A percentile compares a stretch with the other conserved stretches of the same genome.
Evolutionary conservation across 768 basidiomycete species (phyloP).

Genomic region (Lactarius trivialis): DNA sequence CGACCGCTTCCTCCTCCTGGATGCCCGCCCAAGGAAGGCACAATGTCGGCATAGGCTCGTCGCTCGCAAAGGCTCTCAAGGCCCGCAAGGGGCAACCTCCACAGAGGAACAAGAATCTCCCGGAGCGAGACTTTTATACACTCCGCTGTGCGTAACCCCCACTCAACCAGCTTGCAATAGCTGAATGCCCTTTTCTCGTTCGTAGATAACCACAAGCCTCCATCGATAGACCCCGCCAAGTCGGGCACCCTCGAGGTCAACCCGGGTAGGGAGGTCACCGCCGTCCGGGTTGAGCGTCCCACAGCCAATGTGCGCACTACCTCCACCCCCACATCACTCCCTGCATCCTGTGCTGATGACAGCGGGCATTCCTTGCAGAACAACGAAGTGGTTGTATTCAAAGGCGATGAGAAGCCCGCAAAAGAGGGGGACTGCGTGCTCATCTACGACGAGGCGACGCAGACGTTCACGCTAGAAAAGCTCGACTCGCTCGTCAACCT

Average conservation of each 20-base stretch:
- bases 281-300: slow-evolving; percentile 57
- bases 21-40: slow-evolving; percentile 39
- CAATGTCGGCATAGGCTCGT: slow-evolving; percentile 52
- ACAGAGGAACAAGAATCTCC: slow-evolving; percentile 41
- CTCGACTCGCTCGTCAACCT: slow-evolving; percentile 22
- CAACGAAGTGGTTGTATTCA: slow-evolving; percentile 49
- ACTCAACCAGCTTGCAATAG: neutral
- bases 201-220: slow-evolving; percentile 71
- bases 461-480: slow-evolving; percentile 22
- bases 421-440: slow-evolving; percentile 73
- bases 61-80: slow-evolving; percentile 59
- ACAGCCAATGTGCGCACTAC: slow-evolving; percentile 49
- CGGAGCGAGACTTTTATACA: slow-evolving; percentile 68
- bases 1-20: slow-evolving; percentile 19
- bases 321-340: neutral
- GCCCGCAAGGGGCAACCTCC: slow-evolving; percentile 51
- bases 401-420: slow-evolving; percentile 49
- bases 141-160: slow-evolving; percentile 52
- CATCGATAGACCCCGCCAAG: slow-evolving; percentile 57
- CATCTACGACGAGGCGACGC: slow-evolving; percentile 67
- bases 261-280: slow-evolving; percentile 45
- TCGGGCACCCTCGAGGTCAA: slow-evolving; percentile 61
- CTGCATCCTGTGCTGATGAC: neutral
- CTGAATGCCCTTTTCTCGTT: neutral
- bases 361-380: slow-evolving; percentile 31